Evolutionary conservation across 2,329 filamentous ascomycete genomes (phyloP).

Genomic region (Huntiella decipiens): DNA sequence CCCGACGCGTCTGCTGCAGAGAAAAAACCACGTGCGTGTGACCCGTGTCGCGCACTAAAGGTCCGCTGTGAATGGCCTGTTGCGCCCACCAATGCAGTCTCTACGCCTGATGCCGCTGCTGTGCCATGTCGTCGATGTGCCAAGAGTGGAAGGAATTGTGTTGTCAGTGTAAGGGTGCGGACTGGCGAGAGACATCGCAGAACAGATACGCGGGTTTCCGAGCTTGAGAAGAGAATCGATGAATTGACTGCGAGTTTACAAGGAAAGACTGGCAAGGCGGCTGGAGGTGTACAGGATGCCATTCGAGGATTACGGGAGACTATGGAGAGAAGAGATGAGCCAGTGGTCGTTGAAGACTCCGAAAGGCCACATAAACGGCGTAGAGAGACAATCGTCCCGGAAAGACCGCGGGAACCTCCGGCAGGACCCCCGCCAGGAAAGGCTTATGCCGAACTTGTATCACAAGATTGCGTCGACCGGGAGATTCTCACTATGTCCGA

Average conservation of each 20-base stretch:
- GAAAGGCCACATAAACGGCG: slow-evolving; percentile 7
- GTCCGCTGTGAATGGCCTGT: slow-evolving; percentile 67
- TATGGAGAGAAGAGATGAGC: background rate
- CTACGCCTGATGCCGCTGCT: slow-evolving; percentile 20
- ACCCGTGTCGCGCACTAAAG: slow-evolving; percentile 57
- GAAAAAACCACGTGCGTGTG: slow-evolving; percentile 54
- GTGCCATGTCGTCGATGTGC: slow-evolving; percentile 56
- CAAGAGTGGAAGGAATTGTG: slow-evolving; percentile 59
- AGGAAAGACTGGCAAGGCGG: slow-evolving; percentile 20
- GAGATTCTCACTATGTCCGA: slow-evolving; percentile 37
- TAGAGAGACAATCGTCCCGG: background rate
- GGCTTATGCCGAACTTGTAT: slow-evolving; percentile 5
- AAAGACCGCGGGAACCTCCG: slow-evolving; percentile 8
- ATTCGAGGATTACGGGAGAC: slow-evolving; percentile 11
- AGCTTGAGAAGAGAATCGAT: slow-evolving; percentile 86
- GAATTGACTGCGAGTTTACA: slow-evolving; percentile 65
- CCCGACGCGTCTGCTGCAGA: slow-evolving; percentile 24
- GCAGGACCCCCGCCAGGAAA: slow-evolving; percentile 10
- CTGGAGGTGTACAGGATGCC: background rate
- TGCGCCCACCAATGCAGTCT: slow-evolving; percentile 22
- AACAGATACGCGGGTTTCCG: slow-evolving; percentile 72
- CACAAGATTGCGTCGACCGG: slow-evolving; percentile 35
- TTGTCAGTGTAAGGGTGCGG: slow-evolving; percentile 53
- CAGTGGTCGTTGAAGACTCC: slow-evolving; percentile 1
- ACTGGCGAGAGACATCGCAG: slow-evolving; percentile 64